Conservation (phyloP, 2,329 filamentous ascomycete genomes). For the Epicoccum nigrum region DNA sequence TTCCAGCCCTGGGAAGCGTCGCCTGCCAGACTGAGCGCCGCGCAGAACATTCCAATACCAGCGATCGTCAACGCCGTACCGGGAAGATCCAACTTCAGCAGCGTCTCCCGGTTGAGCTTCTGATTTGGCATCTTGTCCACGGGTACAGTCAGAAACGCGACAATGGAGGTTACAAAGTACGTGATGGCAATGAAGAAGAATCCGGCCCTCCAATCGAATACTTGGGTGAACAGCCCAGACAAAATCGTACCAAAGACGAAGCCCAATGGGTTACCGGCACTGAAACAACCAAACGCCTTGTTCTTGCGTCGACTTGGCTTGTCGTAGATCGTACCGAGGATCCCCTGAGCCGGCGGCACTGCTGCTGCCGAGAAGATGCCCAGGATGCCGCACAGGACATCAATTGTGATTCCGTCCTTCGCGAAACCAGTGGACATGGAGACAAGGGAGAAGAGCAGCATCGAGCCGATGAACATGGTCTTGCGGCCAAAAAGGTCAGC, state of each 20-base stretch:
- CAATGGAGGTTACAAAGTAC: conserved; percentile 63
- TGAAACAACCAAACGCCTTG: conserved; percentile 67
- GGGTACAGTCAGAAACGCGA: conserved; percentile 68
- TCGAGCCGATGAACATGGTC: conserved; percentile 63
- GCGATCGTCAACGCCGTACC: conserved; percentile 66
- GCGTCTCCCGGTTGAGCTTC: conserved; percentile 53
- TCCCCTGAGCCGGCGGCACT: conserved; percentile 68
- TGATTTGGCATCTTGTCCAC: conserved; percentile 57
- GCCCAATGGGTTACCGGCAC: conserved; percentile 62
- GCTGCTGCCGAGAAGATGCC: conserved; percentile 69
- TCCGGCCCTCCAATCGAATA: conserved; percentile 68
- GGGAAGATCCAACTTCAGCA: conserved; percentile 66
- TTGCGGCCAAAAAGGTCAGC: conserved; percentile 72
- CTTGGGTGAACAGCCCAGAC: conserved; percentile 65
- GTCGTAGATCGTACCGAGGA: conserved; percentile 68
- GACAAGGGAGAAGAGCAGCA: conserved; percentile 64
- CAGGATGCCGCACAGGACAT: conserved; percentile 62
- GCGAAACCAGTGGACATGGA: conserved; percentile 66
- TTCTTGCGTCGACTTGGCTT: conserved; percentile 68
- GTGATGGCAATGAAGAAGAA: conserved; percentile 69
- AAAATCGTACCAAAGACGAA: conserved; percentile 65
- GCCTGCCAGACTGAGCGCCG: conserved; percentile 59
- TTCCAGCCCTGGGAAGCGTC: conserved; percentile 68
- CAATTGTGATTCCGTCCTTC: conserved; percentile 63
- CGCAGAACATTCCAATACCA: conserved; percentile 70